Conservation (phyloP, 192 early-diverging fungal species). For the Backusella tarrabulga region DNA sequence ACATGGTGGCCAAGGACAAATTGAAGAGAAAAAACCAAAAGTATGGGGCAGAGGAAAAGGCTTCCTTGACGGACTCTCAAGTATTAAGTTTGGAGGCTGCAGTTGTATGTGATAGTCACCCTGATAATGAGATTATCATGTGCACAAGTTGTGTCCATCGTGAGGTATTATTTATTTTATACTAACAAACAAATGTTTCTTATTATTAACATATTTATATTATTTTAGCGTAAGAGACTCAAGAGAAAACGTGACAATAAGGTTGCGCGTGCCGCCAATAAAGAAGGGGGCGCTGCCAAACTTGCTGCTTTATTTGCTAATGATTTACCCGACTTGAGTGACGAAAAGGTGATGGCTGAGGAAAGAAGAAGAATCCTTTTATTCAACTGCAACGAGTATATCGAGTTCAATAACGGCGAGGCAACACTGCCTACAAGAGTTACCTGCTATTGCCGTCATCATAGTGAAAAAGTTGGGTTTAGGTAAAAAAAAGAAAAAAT, state of each 20-base stretch:
- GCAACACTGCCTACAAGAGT: slow-evolving; percentile 76
- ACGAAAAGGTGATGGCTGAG: slow-evolving; percentile 53
- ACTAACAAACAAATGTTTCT: not conserved
- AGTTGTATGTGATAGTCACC: slow-evolving; percentile 76
- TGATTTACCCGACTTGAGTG: slow-evolving; percentile 41
- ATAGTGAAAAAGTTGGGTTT: slow-evolving; percentile 82
- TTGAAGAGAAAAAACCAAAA: slow-evolving; percentile 48
- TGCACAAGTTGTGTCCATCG: slow-evolving; percentile 72
- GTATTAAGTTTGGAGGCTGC: slow-evolving; percentile 65
- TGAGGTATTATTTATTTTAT: slow-evolving; percentile 38
- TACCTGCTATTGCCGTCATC: slow-evolving; percentile 88
- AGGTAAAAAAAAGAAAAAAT: slow-evolving; percentile 38
- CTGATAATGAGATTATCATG: slow-evolving; percentile 63
- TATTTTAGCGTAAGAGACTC: slow-evolving; percentile 39
- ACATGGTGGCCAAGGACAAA: slow-evolving; percentile 69
- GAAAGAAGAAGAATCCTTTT: slow-evolving; percentile 69
- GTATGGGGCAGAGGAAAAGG: slow-evolving; percentile 35
- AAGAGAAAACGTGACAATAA: slow-evolving; percentile 56
- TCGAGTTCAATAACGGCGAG: slow-evolving; percentile 79
- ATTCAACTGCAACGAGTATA: slow-evolving; percentile 72
- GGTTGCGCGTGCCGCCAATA: slow-evolving; percentile 47
- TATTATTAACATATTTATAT: slow-evolving; percentile 33
- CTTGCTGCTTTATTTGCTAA: slow-evolving; percentile 55
- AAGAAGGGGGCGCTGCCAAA: slow-evolving; percentile 41
- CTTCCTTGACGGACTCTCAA: slow-evolving; percentile 40